A percentile compares a stretch with the other conserved stretches of the same genome.
Conservation (phyloP, 371 early-diverging fungal species). For the Coemansia sp. region DNA sequence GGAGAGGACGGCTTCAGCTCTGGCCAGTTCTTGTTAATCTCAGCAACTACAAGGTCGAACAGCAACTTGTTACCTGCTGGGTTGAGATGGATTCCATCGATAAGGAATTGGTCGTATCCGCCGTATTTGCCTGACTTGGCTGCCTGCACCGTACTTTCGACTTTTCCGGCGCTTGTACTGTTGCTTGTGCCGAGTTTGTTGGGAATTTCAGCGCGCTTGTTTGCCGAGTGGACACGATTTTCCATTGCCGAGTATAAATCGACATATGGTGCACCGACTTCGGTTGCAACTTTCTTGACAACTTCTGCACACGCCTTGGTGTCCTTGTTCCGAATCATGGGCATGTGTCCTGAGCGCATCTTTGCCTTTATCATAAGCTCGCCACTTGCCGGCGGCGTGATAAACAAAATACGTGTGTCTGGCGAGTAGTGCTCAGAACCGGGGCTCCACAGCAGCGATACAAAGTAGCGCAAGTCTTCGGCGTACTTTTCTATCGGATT, state of each 20-base stretch:
- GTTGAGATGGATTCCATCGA: slow-evolving; percentile 31
- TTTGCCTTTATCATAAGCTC: slow-evolving; percentile 43
- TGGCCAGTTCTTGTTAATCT: slow-evolving; percentile 15
- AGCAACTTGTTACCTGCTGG: slow-evolving; percentile 27
- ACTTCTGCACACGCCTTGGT: slow-evolving; percentile 62
- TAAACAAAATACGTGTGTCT: slow-evolving; percentile 59
- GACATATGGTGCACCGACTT: slow-evolving; percentile 51
- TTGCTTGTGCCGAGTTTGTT: neutral
- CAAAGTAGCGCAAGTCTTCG: slow-evolving; percentile 59
- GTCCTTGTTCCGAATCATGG: slow-evolving; percentile 5
- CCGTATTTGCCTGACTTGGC: slow-evolving; percentile 1
- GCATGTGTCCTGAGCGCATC: neutral
- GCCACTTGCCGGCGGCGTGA: slow-evolving; percentile 74
- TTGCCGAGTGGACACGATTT: neutral
- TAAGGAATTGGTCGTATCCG: slow-evolving; percentile 26
- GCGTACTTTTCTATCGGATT: slow-evolving; percentile 62
- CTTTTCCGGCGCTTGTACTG: neutral
- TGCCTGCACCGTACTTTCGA: neutral
- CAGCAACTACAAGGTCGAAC: slow-evolving; percentile 7
- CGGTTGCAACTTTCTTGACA: slow-evolving; percentile 54
- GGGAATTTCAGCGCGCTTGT: neutral
- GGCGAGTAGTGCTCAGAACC: slow-evolving; percentile 60
- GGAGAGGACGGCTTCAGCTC: slow-evolving; percentile 9
- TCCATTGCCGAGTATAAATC: slow-evolving; percentile 63
- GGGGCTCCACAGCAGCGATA: slow-evolving; percentile 56